Conservation (phyloP, 306 rosid species). For the Vigna hirtella region DNA sequence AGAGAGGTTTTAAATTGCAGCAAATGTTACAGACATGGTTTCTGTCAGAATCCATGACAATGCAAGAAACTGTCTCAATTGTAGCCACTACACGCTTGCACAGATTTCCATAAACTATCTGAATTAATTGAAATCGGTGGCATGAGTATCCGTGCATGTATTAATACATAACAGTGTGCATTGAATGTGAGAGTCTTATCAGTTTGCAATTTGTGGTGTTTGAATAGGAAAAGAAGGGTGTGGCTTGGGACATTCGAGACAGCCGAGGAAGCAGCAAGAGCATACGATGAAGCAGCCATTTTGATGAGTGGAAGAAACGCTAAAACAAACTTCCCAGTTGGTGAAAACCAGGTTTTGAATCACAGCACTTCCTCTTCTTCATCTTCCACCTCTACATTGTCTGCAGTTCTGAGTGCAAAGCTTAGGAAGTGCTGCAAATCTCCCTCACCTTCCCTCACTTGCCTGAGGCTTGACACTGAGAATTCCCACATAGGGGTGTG, state of each 20-base stretch:
- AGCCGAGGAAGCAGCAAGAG: constrained; percentile 86
- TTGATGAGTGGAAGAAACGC: constrained; percentile 84
- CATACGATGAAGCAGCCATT: constrained; percentile 86
- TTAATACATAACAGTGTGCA: constrained; percentile 5
- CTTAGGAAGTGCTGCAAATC: constrained; percentile 69
- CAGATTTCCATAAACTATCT: not conserved
- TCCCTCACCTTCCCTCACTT: constrained; percentile 80
- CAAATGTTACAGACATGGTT: too few relatives aligned
- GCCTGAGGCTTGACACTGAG: constrained; percentile 83
- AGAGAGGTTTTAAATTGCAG: too few relatives aligned
- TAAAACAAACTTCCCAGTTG: constrained; percentile 78
- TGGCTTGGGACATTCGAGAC: constrained; percentile 90
- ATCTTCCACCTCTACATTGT: constrained; percentile 51
- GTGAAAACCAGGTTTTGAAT: constrained; percentile 24
- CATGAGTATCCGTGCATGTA: not conserved
- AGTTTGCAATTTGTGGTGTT: constrained; percentile 2
- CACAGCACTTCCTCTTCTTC: constrained; percentile 15
- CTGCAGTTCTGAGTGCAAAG: constrained; percentile 67
- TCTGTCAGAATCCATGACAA: too few relatives aligned
- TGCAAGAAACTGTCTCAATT: too few relatives aligned
- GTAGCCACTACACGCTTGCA: too few relatives aligned
- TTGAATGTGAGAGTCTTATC: constrained; percentile 26
- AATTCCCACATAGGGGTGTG: constrained; percentile 83
- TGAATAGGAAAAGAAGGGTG: constrained; percentile 75
- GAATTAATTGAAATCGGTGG: not conserved